Evolutionary conservation across 257 asterid species (phyloP).

Genomic region (Solanum virginianum): DNA sequence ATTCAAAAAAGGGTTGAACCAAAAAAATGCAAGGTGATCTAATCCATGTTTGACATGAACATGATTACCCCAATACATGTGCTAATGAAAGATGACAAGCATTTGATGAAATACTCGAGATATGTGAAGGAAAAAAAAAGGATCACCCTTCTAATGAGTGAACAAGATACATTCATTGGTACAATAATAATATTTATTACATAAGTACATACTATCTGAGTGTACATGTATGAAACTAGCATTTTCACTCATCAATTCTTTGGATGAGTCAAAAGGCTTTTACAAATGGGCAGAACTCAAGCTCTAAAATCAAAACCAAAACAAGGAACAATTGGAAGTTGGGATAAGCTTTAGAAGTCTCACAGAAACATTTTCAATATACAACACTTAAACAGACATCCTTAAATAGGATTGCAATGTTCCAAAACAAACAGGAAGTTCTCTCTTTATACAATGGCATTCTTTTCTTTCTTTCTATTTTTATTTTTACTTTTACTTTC

Average conservation of each 20-base stretch:
- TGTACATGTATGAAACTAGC: conserved; percentile 15
- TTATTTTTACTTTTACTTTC: conserved; percentile 14
- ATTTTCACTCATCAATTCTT: conserved; percentile 25
- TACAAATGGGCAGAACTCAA: conserved; percentile 10
- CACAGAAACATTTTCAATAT: conserved; percentile 27
- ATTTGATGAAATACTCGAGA: background rate
- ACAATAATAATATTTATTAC: conserved; percentile 2
- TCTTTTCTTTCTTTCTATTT: background rate
- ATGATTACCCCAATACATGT: background rate
- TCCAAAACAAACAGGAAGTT: conserved; percentile 6
- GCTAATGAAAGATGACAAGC: background rate
- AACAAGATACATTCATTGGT: background rate
- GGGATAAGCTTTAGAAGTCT: conserved; percentile 10
- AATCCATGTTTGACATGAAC: background rate
- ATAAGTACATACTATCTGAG: background rate
- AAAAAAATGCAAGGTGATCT: background rate
- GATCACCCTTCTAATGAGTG: background rate
- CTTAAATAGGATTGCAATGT: conserved; percentile 7
- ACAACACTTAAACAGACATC: conserved; percentile 15
- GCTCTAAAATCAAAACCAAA: conserved; percentile 24
- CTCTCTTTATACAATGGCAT: conserved; percentile 9
- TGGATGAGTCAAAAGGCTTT: conserved; percentile 22
- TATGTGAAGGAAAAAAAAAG: background rate
- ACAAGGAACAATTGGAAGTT: background rate
- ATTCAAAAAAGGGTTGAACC: background rate